These are phyloP conservation scores for Arachis monticola DNA, from an alignment of 331 rosid species.

Conservation along the genomic window DNA sequence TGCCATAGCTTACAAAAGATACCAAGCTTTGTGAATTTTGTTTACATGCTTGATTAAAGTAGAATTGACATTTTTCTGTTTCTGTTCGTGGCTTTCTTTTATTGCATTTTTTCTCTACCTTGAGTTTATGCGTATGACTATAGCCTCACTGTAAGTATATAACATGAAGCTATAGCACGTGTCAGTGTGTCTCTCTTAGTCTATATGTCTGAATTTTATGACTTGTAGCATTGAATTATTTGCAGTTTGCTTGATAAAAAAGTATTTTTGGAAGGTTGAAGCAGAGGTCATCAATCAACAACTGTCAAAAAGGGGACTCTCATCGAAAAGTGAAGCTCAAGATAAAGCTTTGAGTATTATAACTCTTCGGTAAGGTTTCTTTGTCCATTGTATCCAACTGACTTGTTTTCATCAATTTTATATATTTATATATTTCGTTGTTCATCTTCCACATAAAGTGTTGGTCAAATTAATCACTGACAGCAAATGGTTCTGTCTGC, in stretches of 20 bases:
- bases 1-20: neutral
- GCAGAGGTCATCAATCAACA: slow-evolving; percentile 76
- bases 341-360: slow-evolving; percentile 80
- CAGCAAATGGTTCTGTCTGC: slow-evolving; percentile 27
- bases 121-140: slow-evolving; percentile 23
- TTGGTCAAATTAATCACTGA: slow-evolving; percentile 23
- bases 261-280: slow-evolving; percentile 73
- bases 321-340: slow-evolving; percentile 90
- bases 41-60: slow-evolving; percentile 14
- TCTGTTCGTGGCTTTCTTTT: slow-evolving; percentile 12
- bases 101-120: neutral
- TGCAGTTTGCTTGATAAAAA: too few species aligned
- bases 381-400: slow-evolving; percentile 29
- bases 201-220: slow-evolving; percentile 30
- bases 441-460: neutral
- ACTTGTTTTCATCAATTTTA: slow-evolving; percentile 31
- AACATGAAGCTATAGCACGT: neutral
- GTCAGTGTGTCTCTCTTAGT: neutral
- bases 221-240: neutral
- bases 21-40: slow-evolving; percentile 27
- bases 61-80: slow-evolving; percentile 9
- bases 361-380: slow-evolving; percentile 66
- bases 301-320: slow-evolving; percentile 75
- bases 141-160: slow-evolving; percentile 7
- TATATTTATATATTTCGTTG: neutral